These are phyloP conservation scores for Salvia hispanica DNA, from an alignment of 257 asterid genomes.

Conservation along the genomic window DNA sequence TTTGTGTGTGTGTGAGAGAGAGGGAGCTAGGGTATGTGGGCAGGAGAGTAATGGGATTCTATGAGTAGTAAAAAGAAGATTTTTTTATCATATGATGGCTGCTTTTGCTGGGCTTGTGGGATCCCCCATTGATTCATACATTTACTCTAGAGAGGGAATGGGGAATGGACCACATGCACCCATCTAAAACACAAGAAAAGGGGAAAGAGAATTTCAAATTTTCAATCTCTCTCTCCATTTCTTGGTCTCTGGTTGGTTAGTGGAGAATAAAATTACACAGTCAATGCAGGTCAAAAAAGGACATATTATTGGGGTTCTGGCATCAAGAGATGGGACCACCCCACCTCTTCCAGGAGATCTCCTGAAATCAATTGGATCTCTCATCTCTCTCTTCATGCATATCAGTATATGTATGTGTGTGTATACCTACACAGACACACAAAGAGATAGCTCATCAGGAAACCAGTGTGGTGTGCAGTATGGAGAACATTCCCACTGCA, in stretches of 20 bases:
- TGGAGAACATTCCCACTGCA: slow-evolving; percentile 57
- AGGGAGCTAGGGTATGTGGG: slow-evolving; percentile 18
- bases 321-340: slow-evolving; percentile 37
- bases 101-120: slow-evolving; percentile 34
- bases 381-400: neutral
- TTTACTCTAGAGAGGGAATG: neutral
- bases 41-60: slow-evolving; percentile 19
- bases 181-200: neutral
- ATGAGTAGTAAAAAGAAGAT: slow-evolving; percentile 28
- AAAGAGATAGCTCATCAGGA: slow-evolving; percentile 7
- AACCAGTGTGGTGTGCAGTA: slow-evolving; percentile 27
- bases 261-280: slow-evolving; percentile 48
- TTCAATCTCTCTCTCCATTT: slow-evolving; percentile 8
- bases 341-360: slow-evolving; percentile 44
- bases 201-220: neutral
- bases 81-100: slow-evolving; percentile 31
- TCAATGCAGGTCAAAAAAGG: slow-evolving; percentile 65
- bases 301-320: slow-evolving; percentile 42
- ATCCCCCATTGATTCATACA: slow-evolving; percentile 31
- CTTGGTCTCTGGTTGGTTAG: slow-evolving; percentile 47
- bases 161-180: slow-evolving; percentile 31
- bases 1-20: neutral
- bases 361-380: slow-evolving; percentile 53
- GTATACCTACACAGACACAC: slow-evolving; percentile 19
- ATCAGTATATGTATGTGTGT: neutral